These are phyloP conservation scores for Porphyrellus sp. DNA, from an alignment of 1,284 basidiomycete genomes.

Conservation along the genomic window DNA sequence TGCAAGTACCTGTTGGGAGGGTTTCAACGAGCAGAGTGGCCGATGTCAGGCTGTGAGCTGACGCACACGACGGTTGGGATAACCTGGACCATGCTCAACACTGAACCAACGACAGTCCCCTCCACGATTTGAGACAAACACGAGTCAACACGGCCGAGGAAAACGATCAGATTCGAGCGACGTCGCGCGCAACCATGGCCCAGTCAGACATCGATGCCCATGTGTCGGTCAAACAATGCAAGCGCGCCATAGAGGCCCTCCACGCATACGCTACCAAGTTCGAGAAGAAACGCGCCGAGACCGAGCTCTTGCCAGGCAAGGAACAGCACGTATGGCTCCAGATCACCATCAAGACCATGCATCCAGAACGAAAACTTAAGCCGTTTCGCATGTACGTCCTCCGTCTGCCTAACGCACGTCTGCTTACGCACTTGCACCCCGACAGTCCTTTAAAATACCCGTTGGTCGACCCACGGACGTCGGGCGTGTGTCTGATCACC, in stretches of 20 bases:
- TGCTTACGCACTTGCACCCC: slow-evolving; percentile 5
- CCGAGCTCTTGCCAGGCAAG: slow-evolving; percentile 73
- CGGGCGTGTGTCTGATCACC: slow-evolving; percentile 84
- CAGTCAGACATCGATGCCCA: slow-evolving; percentile 57
- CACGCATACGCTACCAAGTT: slow-evolving; percentile 65
- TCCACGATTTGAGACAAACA: slow-evolving; percentile 20
- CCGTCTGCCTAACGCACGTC: background rate
- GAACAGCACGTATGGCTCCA: slow-evolving; percentile 86
- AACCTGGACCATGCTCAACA: too few species aligned
- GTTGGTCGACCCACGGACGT: slow-evolving; percentile 75
- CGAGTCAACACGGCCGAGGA: slow-evolving; percentile 27
- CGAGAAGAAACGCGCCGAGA: slow-evolving; percentile 63
- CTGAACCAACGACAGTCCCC: too few species aligned
- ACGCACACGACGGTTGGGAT: too few species aligned
- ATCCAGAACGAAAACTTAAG: slow-evolving; percentile 73
- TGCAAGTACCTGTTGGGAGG: too few species aligned
- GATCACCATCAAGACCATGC: slow-evolving; percentile 79
- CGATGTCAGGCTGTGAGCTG: too few species aligned
- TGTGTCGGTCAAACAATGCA: slow-evolving; percentile 72
- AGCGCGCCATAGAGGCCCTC: slow-evolving; percentile 75
- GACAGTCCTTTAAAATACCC: slow-evolving; percentile 77
- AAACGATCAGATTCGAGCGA: background rate
- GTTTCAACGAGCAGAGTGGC: too few species aligned
- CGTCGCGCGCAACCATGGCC: slow-evolving; percentile 30
- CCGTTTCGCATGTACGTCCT: slow-evolving; percentile 77